Evolutionary conservation across 768 basidiomycete species (phyloP).

Genomic region (Suillus cothurnatus): DNA sequence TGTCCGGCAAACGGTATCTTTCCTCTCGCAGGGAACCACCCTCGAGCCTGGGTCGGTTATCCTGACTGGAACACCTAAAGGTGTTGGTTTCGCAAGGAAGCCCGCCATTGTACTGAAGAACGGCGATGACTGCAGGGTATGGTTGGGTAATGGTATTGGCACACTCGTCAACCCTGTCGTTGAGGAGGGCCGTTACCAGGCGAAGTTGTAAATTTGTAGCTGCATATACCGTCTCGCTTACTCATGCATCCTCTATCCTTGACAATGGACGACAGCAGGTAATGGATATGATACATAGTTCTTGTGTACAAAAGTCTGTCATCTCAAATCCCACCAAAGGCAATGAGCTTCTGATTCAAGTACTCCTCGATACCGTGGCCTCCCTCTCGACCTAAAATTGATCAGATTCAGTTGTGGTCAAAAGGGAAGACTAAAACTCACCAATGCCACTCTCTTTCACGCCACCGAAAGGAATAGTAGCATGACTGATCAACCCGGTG

Average conservation of each 20-base stretch:
- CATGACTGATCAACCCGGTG: constrained; percentile 78
- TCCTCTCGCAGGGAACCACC: constrained; percentile 84
- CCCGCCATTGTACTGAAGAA: constrained; percentile 71
- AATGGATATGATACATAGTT: constrained; percentile 4
- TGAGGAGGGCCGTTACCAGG: constrained; percentile 53
- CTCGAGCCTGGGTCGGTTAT: constrained; percentile 82
- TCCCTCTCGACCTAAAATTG: constrained; percentile 70
- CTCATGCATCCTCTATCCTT: not conserved
- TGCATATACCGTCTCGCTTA: not conserved
- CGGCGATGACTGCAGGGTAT: constrained; percentile 71
- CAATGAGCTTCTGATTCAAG: constrained; percentile 78
- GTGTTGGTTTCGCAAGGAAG: constrained; percentile 77
- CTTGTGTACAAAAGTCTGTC: not conserved
- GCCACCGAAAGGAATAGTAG: constrained; percentile 86
- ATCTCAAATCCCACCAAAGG: constrained; percentile 68
- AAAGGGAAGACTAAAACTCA: constrained; percentile 31
- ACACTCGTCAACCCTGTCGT: constrained; percentile 78
- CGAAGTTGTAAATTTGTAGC: constrained; percentile 43
- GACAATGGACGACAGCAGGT: not conserved
- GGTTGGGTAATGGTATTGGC: constrained; percentile 74
- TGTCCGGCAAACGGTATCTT: constrained; percentile 74
- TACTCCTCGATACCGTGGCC: constrained; percentile 91
- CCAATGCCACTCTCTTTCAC: constrained; percentile 85
- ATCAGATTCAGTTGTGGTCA: constrained; percentile 7
- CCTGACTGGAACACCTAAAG: constrained; percentile 81